Base-by-base conservation (phyloP, 805 yeast species). In the Yarrowia yakushimensis region DNA sequence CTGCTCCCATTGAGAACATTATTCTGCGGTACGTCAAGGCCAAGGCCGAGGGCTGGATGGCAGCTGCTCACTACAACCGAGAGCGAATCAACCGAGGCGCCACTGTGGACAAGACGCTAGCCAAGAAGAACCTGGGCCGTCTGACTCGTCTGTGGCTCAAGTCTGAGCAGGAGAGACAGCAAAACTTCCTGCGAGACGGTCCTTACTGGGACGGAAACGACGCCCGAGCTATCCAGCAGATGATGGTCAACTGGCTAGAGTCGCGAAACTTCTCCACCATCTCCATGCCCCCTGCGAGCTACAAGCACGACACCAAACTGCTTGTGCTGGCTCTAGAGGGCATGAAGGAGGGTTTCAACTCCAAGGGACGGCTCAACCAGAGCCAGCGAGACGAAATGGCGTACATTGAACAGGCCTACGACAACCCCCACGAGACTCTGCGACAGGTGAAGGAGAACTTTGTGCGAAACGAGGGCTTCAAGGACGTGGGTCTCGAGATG, bases 41-140 rank as follows among this genome's bases (percentile, higher is more conserved):
- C 0, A 93, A 94, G 72, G 97, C 98, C 1, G 97, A 93, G 69
- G 96, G 96, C 7, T 94, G 98, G 98, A 82, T 90, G 12, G 85
- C 94, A 0, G 92, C 90, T 15, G 96, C 99, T 1, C 96, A 93
- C 69, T 85, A 86, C 69, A 94, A 93, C 70, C 80, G 99, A 67
- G 97, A 91, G 66, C 79, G 97, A 57, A 89, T 94, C 43, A 82
- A 85, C 67, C 80, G 87, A 39, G 98, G 98, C n/a, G 90, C 87
- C 0, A 87, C 92, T 12, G 94, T 91, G 17, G 99, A 94, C 70
- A 94, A 94, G 69, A 89, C 97, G 0, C 94, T 90, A 8, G 96
- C 94, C 0, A 88, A 88, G 73, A 94, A 94, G 78, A 94, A 94
- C 70, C 74, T 94, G 57, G 99, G 99, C 3, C 80, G 99, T 63